A percentile compares a stretch with the other conserved stretches of the same genome.
Evolutionary conservation across 2,329 filamentous ascomycete genomes (phyloP).

Genomic region (Penicillium hordei): DNA sequence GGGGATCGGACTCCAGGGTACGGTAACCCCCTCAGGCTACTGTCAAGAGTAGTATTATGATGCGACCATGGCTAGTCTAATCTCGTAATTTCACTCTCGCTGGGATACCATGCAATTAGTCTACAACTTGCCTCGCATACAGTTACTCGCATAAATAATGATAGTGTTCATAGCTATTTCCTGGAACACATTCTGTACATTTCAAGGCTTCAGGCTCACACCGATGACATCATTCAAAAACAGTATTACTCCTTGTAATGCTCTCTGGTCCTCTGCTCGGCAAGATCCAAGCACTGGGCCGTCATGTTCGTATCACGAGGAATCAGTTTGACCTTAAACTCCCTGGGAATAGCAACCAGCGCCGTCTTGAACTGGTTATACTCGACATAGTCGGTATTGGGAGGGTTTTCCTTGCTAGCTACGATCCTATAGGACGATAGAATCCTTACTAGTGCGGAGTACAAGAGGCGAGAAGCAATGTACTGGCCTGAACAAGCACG

Average conservation of each 20-base stretch:
- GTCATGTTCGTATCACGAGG: conserved; percentile 48
- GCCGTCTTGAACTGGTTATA: conserved; percentile 62
- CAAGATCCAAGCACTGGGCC: conserved; percentile 44
- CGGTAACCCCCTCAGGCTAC: not conserved
- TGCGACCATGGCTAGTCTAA: too few species aligned
- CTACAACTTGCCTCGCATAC: not conserved
- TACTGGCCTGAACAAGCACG: conserved; percentile 60
- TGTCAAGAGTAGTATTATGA: too few species aligned
- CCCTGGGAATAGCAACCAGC: conserved; percentile 58
- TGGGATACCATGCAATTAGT: not conserved
- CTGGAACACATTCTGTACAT: not conserved
- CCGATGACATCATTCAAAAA: not conserved
- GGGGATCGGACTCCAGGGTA: not conserved
- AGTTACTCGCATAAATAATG: not conserved
- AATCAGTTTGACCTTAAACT: conserved; percentile 59
- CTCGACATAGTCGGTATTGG: conserved; percentile 62
- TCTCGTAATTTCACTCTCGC: too few species aligned
- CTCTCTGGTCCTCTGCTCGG: conserved; percentile 49
- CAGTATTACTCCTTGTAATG: conserved; percentile 47
- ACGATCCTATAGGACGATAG: conserved; percentile 56
- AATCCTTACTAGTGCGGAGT: conserved; percentile 54
- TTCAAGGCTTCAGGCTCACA: too few species aligned
- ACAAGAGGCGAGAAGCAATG: conserved; percentile 59
- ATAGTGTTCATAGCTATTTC: too few species aligned
- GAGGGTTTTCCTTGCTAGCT: conserved; percentile 51